Evolutionary conservation across 208 protist genomes (phyloP).

Genomic region (Endotrypanum monterogeii): DNA sequence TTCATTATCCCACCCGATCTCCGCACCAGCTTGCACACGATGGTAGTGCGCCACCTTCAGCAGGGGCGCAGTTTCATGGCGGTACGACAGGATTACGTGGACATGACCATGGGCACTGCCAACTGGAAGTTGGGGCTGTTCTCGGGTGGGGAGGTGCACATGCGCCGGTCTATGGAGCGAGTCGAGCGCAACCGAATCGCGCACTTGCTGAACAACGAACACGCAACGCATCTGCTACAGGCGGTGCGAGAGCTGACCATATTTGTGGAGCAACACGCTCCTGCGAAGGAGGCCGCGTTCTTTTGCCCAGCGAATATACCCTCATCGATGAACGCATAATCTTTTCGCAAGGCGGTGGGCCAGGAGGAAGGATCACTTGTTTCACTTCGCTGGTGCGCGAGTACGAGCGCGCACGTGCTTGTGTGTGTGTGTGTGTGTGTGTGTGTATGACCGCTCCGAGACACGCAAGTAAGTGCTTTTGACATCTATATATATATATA

Average conservation of each 20-base stretch:
- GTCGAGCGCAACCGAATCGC: constrained; percentile 79
- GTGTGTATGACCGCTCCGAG: no score
- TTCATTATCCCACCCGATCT: constrained; percentile 43
- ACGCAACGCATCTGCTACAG: constrained; percentile 73
- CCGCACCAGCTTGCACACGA: constrained; percentile 33
- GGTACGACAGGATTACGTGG: constrained; percentile 68
- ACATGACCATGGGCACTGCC: constrained; percentile 73
- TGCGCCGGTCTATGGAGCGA: constrained; percentile 82
- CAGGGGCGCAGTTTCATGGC: constrained; percentile 38
- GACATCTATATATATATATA: no score
- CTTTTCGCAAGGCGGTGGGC: not conserved
- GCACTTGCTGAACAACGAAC: constrained; percentile 84
- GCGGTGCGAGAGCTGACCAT: constrained; percentile 53
- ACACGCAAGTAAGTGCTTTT: no score
- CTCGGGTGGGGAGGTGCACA: constrained; percentile 86
- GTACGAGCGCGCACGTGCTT: not conserved
- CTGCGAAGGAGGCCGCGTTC: not conserved
- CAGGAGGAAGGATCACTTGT: not conserved
- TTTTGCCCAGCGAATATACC: not conserved
- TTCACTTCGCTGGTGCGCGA: not conserved
- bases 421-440: no score
- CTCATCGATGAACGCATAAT: not conserved
- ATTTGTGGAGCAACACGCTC: constrained; percentile 40
- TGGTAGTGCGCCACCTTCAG: constrained; percentile 44
- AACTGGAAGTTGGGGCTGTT: constrained; percentile 90